These are phyloP conservation scores for Entomortierella chlamydospora DNA, from an alignment of 192 early-diverging fungal species.

Conservation along the genomic window DNA sequence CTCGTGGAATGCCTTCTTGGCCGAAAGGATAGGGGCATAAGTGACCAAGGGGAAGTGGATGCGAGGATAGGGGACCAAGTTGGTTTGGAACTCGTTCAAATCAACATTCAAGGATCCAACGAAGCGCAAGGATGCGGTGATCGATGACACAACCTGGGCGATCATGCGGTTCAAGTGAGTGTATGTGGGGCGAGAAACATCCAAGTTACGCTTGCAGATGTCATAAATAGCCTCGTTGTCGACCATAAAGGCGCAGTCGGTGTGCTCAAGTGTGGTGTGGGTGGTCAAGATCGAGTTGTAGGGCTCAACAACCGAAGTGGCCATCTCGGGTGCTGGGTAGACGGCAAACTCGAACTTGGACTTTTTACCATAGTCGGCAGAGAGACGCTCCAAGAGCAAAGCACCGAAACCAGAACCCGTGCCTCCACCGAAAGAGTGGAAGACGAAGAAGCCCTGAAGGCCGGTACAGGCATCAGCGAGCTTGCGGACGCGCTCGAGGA, in stretches of 20 bases:
- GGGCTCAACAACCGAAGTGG: slow-evolving; percentile 97
- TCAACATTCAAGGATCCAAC: slow-evolving; percentile 99
- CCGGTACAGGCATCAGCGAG: slow-evolving; percentile 98
- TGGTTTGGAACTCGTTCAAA: slow-evolving; percentile 99
- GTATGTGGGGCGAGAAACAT: slow-evolving; percentile 97
- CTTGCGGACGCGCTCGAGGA: slow-evolving; percentile 97
- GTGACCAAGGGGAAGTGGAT: slow-evolving; percentile 99
- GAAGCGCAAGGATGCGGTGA: slow-evolving; percentile 99
- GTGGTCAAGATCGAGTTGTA: slow-evolving; percentile 99
- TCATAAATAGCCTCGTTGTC: slow-evolving; percentile 99
- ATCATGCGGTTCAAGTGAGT: slow-evolving; percentile 98
- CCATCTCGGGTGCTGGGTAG: slow-evolving; percentile 97
- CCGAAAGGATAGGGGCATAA: slow-evolving; percentile 95
- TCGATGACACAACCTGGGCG: slow-evolving; percentile 99
- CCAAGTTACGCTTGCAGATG: slow-evolving; percentile 98
- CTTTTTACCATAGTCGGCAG: slow-evolving; percentile 99
- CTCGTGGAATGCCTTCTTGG: slow-evolving; percentile 97
- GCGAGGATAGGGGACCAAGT: slow-evolving; percentile 99
- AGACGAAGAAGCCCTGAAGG: slow-evolving; percentile 99
- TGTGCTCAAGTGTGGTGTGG: slow-evolving; percentile 98
- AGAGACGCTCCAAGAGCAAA: slow-evolving; percentile 96
- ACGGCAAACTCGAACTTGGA: slow-evolving; percentile 99
- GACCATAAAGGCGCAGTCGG: slow-evolving; percentile 99
- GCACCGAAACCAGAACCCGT: slow-evolving; percentile 99
- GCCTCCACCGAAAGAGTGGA: slow-evolving; percentile 99